These are phyloP conservation scores for Begonia fuchsioides DNA, from an alignment of 306 rosid genomes.

Conservation along the genomic window DNA sequence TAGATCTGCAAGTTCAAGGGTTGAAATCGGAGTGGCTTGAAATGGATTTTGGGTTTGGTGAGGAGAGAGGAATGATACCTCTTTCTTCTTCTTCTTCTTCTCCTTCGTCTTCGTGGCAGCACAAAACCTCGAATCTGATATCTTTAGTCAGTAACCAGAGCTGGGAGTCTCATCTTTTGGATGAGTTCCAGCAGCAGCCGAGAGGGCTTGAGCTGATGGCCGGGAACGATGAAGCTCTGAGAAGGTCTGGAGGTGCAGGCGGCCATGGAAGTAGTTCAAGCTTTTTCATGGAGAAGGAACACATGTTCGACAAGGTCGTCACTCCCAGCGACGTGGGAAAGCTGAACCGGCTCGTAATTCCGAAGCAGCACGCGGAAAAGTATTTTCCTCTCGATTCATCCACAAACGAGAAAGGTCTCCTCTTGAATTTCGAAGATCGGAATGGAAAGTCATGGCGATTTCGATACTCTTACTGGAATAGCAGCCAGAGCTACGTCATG, in stretches of 20 bases:
- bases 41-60: conserved; percentile 1
- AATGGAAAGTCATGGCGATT: conserved; percentile 77
- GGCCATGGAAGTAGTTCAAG: not conserved
- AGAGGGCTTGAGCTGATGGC: not conserved
- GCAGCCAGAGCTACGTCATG: conserved; percentile 98
- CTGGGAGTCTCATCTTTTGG: not conserved
- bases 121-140: not conserved
- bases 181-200: not conserved
- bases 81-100: conserved; percentile 10
- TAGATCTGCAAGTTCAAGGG: no score
- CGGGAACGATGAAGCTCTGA: not conserved
- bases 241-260: no score
- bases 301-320: conserved; percentile 39
- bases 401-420: conserved; percentile 60
- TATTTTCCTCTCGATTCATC: conserved; percentile 45
- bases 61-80: conserved; percentile 9
- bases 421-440: conserved; percentile 67
- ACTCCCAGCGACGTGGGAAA: conserved; percentile 43
- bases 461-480: conserved; percentile 91
- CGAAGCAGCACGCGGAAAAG: conserved; percentile 39
- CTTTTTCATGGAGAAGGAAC: conserved; percentile 15
- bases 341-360: conserved; percentile 31
- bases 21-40: no score
- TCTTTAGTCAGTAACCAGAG: no score
- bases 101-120: conserved; percentile 1